Evolutionary conservation across 179 eudicot genomes (phyloP).

Genomic region (Camellia oleifera): DNA sequence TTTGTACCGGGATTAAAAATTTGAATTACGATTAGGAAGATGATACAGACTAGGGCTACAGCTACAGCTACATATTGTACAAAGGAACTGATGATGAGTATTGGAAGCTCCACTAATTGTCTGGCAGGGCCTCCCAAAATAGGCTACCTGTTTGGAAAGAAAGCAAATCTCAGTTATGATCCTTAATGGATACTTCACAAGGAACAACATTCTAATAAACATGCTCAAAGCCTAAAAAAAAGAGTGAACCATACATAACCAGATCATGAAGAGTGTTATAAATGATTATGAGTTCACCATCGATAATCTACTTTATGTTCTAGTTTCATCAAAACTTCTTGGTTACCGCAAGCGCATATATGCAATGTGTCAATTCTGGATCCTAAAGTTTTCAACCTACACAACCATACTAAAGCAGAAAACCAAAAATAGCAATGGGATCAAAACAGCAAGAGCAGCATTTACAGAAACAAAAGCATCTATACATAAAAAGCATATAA

Average conservation of each 20-base stretch:
- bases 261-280: background rate
- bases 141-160: constrained; percentile 14
- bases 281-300: constrained; percentile 11
- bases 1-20: background rate
- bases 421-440: background rate
- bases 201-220: background rate
- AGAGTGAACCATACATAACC: background rate
- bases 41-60: constrained; percentile 10
- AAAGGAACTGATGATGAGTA: constrained; percentile 6
- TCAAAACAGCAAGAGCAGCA: background rate
- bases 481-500: background rate
- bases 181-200: background rate
- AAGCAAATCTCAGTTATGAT: background rate
- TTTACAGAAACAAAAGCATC: background rate
- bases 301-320: background rate
- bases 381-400: background rate
- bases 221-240: no score
- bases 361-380: background rate
- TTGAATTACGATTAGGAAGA: background rate
- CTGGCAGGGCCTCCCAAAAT: background rate
- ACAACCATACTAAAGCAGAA: background rate
- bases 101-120: constrained; percentile 11
- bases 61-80: constrained; percentile 20
- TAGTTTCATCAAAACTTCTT: background rate
- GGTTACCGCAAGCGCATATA: background rate